Conservation (phyloP, 2,329 filamentous ascomycete species). For the Rhytidhysteron rufulum region DNA sequence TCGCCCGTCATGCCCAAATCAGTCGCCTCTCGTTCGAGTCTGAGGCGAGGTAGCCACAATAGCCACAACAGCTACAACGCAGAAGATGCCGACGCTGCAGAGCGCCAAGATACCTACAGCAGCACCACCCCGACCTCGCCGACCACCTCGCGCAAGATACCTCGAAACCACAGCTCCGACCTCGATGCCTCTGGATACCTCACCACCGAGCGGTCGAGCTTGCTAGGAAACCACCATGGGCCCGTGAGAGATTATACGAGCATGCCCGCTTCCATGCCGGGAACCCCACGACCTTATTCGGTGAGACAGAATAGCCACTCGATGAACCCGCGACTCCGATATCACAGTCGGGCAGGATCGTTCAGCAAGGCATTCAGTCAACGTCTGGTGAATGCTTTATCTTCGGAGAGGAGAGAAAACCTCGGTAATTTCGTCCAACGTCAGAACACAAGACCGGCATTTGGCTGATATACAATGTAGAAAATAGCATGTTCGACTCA, state of each 20-base stretch:
- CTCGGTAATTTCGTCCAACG: slow-evolving; percentile 18
- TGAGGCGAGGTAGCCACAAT: slow-evolving; percentile 28
- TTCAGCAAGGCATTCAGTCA: slow-evolving; percentile 34
- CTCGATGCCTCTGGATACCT: slow-evolving; percentile 29
- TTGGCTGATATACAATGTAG: slow-evolving; percentile 6
- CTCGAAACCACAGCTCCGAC: slow-evolving; percentile 30
- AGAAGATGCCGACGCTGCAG: slow-evolving; percentile 18
- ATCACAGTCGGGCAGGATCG: slow-evolving; percentile 27
- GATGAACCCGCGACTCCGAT: slow-evolving; percentile 23
- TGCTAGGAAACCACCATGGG: slow-evolving; percentile 40
- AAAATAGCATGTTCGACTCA: slow-evolving; percentile 58
- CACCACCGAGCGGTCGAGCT: slow-evolving; percentile 45
- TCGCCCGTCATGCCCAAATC: slow-evolving; percentile 31
- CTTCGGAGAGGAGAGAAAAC: slow-evolving; percentile 48
- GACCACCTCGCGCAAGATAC: slow-evolving; percentile 24
- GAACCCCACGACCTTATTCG: slow-evolving; percentile 39
- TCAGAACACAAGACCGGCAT: not conserved
- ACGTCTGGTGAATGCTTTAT: slow-evolving; percentile 59
- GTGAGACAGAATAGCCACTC: slow-evolving; percentile 36
- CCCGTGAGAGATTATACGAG: slow-evolving; percentile 40
- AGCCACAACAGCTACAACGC: slow-evolving; percentile 29
- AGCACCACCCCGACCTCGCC: slow-evolving; percentile 33
- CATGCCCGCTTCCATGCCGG: slow-evolving; percentile 35
- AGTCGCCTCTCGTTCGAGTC: slow-evolving; percentile 30
- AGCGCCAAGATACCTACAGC: slow-evolving; percentile 28